Base-by-base conservation (phyloP, 257 asterid species). In the Petunia secreta region DNA sequence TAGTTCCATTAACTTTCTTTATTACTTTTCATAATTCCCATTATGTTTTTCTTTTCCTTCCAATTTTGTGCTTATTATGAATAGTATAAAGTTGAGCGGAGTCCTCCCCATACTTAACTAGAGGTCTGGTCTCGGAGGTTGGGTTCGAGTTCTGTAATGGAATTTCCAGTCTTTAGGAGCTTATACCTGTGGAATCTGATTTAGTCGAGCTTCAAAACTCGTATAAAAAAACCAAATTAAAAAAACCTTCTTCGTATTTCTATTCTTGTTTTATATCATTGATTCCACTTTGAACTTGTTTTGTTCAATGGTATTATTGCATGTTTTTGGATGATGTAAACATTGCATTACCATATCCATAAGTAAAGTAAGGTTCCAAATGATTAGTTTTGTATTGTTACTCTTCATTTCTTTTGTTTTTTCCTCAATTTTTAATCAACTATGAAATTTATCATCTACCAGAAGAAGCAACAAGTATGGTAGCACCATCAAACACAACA, bases 401-500 rank as follows among this genome's bases (percentile, higher is more conserved):
- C 25, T 36, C 13, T n/a, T 53, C 3, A 46, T 50, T 79, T 37
- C 1, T 67, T 67, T 66, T 41, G 75, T 16, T 44, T 69, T 48
- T 5, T 71, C 6, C 11, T 48, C 60, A 46, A 71, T 48, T 8
- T 8, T 1, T 25, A 2, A 57, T 57, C 0, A 15, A 60, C 46
- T 44, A 34, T 34, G 71, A 59, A 40, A 16, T 40, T 77, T 9
- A 16, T 43, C 5, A 34, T 53, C 1, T 16, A 2, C 13, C 64
- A 79, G 81, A 63, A 46, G 75, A 85, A 38, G 85, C 75, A 5
- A 36, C 77, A 2, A 81, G 82, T 67, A 11, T 68, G 2, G 34
- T 80, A 1, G 16, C 90, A 58, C 76, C 91, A 2, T 44, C 85
- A 80, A 37, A 16, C 75, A 40, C 41, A 43, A 40, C 87, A 63